Evolutionary conservation across 345 rosid genomes (phyloP), one percentile per base, ranked within the genome.

Genomic region (Citrus australasica): DNA sequence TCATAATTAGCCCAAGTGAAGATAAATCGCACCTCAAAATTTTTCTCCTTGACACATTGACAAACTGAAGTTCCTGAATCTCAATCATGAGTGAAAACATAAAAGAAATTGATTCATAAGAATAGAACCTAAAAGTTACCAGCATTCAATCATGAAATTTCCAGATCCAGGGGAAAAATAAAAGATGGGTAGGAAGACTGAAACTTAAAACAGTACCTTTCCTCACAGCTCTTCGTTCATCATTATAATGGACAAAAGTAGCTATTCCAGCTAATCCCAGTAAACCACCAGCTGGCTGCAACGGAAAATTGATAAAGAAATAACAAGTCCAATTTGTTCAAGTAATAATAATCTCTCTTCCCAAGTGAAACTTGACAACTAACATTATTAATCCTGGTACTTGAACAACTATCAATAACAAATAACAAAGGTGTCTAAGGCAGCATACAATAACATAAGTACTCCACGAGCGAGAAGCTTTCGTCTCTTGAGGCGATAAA

Each of bases 161-260:
- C 6, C 42, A 7, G 9, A 65, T 65, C 16, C 35, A 48, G 25
- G 19, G 13, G 22, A 30, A 42, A 53, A 17, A 22, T 33, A 33
- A 46, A 62, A 11, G 38, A 61, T 22, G 28, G 24, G 48, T n/a
- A 19, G 55, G 17, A 51, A 53, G 8, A 32, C n/a, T 51, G 51
- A 35, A 53, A 55, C n/a, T 58, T 61, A 71, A 37, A 67, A 21
- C 74, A 24, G 51, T 85, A 96, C 97, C 98, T 88, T 82, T 89
- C 0, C 79, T 82, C 82, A 88, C 56, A 30, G 84, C 90, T 88
- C 99, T 90, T 77, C 92, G 87, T 86, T 96, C 93, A 5, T 92
- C 99, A 81, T 96, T 94, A 63, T 85, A 91, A 84, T 86, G 97
- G 77, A 94, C 37, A 56, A 88, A 78, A 69, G 87, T 6, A n/a